Base-by-base conservation (phyloP, 225 moss, liverwort and hornwort species). In the Lunularia cruciata region DNA sequence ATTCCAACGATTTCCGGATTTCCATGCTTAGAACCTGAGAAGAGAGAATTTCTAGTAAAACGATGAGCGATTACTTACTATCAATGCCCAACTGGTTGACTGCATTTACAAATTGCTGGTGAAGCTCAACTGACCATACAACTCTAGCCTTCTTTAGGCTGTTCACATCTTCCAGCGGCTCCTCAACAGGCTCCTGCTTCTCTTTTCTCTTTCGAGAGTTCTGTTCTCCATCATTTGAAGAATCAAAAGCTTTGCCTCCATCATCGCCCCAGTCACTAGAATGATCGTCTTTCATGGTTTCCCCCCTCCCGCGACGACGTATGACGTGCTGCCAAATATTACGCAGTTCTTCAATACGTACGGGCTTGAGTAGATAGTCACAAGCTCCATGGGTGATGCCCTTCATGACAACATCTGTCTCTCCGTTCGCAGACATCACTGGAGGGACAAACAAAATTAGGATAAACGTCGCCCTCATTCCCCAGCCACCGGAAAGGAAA, bases 341-440 rank as follows among this genome's bases (percentile, higher is more conserved):
- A 40, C 83, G 86, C 30, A 98, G 85, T 70, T 91, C 93, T 68
- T 98, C 93, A 35, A 92, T 79, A 56, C 90, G 83, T 42, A 98
- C 93, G 12, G 96, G 96, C 72, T 98, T 98, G 19, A 93, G 65
- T 34, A 93, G 85, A 69, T 98, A 98, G 65, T 98, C 96, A 76
- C 96, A 98, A 18, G 96, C 96, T 37, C 96, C 96, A 52, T 88
- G 90, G 26, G 82, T 84, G 26, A 98, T 98, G 19, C 96, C 96
- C 72, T 83, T 98, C 96, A 98, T 86, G 6, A 98, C 93, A 33
- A 89, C 89, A 64, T 90, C 87, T 3, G 90, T 98, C 73, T 92
- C 92, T 56, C 90, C 96, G 67, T 92, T 90, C 57, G 90, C 90
- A 32, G 96, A 98, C 92, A 98, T 98, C 96, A 98, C 92, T 98